Percentiles rank a stretch among this genome's conserved stretches.
Conservation (phyloP, 2,329 filamentous ascomycete species). For the Purpureocillium lavendulum region DNA sequence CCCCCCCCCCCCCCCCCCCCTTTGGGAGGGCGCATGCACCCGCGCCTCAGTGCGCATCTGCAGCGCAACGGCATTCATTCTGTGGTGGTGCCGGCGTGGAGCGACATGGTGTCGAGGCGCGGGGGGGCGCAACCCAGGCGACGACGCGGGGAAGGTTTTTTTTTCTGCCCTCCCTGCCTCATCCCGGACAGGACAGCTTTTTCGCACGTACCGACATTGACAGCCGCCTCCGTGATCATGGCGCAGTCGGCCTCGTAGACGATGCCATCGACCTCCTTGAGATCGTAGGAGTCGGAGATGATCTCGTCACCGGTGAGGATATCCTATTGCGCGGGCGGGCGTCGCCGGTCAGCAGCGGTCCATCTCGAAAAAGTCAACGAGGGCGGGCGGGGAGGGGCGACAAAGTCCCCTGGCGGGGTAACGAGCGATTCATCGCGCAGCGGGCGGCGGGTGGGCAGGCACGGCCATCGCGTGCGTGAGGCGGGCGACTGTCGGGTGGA, state of each 20-base stretch:
- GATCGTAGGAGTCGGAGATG: constrained; percentile 87
- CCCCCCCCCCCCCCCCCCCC: too few relatives aligned
- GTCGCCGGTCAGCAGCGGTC: constrained; percentile 14
- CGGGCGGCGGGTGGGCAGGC: too few relatives aligned
- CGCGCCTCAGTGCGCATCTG: too few relatives aligned
- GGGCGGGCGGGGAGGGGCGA: constrained; percentile 9
- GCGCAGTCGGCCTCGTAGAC: constrained; percentile 87
- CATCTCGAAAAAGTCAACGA: neutral
- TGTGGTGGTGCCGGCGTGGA: too few relatives aligned
- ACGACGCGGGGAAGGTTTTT: neutral
- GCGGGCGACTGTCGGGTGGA: too few relatives aligned
- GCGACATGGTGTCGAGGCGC: too few relatives aligned
- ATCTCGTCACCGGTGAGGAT: constrained; percentile 86
- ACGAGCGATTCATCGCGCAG: too few relatives aligned
- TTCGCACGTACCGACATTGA: constrained; percentile 59
- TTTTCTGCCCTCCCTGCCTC: too few relatives aligned
- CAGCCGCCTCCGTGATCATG: constrained; percentile 74
- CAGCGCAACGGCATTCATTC: too few relatives aligned
- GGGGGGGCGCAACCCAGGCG: too few relatives aligned
- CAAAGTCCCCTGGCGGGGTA: constrained; percentile 9
- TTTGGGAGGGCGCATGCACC: too few relatives aligned
- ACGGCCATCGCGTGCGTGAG: too few relatives aligned
- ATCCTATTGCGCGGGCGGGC: constrained; percentile 57
- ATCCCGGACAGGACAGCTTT: neutral
- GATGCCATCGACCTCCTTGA: constrained; percentile 71